Evolutionary conservation across 345 rosid genomes (phyloP).

Genomic region (Populus pruinosa): DNA sequence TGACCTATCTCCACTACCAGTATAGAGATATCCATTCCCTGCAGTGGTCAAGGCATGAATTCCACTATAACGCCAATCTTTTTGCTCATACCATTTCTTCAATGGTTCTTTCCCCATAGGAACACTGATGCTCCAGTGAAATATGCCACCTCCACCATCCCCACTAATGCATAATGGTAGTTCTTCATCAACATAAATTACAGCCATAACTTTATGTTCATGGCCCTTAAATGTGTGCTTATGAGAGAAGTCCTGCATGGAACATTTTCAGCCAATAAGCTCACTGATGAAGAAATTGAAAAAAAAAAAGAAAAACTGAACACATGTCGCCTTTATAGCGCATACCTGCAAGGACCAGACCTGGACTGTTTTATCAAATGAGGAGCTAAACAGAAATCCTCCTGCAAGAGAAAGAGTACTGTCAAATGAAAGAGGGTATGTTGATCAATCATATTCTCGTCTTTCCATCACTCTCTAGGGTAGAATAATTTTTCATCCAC

Average conservation of each 20-base stretch:
- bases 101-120: slow-evolving; percentile 63
- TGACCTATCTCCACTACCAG: slow-evolving; percentile 89
- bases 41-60: slow-evolving; percentile 69
- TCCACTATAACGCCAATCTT: slow-evolving; percentile 96
- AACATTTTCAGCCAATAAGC: slow-evolving; percentile 6
- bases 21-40: slow-evolving; percentile 58
- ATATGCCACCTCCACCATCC: slow-evolving; percentile 87
- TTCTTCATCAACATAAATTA: slow-evolving; percentile 59
- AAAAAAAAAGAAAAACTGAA: neutral
- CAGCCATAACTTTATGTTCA: slow-evolving; percentile 76
- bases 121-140: slow-evolving; percentile 54
- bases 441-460: neutral
- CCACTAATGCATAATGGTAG: slow-evolving; percentile 70
- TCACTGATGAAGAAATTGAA: slow-evolving; percentile 1
- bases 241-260: slow-evolving; percentile 75
- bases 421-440: slow-evolving; percentile 16
- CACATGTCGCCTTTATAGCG: slow-evolving; percentile 4
- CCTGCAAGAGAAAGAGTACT: slow-evolving; percentile 44
- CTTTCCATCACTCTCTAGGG: neutral
- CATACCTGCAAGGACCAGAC: slow-evolving; percentile 88
- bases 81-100: slow-evolving; percentile 77
- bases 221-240: slow-evolving; percentile 79
- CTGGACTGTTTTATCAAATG: slow-evolving; percentile 71
- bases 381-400: slow-evolving; percentile 78
- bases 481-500: neutral